These are phyloP conservation scores for Trichosporon ovoides DNA, from an alignment of 1,284 basidiomycete species.

Conservation along the genomic window DNA sequence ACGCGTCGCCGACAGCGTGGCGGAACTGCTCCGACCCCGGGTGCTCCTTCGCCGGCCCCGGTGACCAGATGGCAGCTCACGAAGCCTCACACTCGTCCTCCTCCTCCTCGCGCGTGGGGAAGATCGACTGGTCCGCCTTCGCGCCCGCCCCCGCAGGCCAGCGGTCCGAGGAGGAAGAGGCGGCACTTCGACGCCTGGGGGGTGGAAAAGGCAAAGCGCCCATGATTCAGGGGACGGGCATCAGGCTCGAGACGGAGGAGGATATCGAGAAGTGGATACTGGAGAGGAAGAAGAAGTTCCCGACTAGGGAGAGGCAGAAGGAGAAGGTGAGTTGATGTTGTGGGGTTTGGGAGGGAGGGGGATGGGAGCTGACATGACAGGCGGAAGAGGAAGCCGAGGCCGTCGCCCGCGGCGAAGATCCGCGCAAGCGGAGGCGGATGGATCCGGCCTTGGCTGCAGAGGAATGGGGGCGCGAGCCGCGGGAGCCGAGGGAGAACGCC, in stretches of 20 bases:
- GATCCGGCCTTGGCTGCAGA: slow-evolving; percentile 39
- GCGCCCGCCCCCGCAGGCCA: slow-evolving; percentile 52
- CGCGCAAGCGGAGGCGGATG: slow-evolving; percentile 22
- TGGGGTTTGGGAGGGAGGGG: too few relatives aligned
- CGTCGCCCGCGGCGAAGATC: slow-evolving; percentile 69
- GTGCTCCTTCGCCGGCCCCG: slow-evolving; percentile 61
- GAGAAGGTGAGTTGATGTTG: slow-evolving; percentile 68
- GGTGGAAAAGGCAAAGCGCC: slow-evolving; percentile 44
- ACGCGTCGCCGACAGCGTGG: not conserved
- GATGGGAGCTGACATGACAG: slow-evolving; percentile 29
- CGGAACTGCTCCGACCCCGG: not conserved
- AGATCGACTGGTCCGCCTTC: not conserved
- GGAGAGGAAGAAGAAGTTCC: slow-evolving; percentile 79
- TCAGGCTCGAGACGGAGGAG: slow-evolving; percentile 75
- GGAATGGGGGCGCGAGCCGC: slow-evolving; percentile 37
- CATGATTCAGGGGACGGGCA: slow-evolving; percentile 72
- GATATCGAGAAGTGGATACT: slow-evolving; percentile 76
- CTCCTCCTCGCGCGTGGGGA: slow-evolving; percentile 44
- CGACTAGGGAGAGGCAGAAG: slow-evolving; percentile 61
- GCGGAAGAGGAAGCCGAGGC: slow-evolving; percentile 68
- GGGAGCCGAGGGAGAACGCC: slow-evolving; percentile 15
- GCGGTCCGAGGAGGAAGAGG: slow-evolving; percentile 58
- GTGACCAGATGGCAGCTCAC: slow-evolving; percentile 70
- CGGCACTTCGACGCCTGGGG: slow-evolving; percentile 59
- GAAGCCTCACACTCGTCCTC: slow-evolving; percentile 86